A percentile compares a stretch with the other conserved stretches of the same genome.
Evolutionary conservation across 306 rosid genomes (phyloP).

Genomic region (Astragalus membranaceus): DNA sequence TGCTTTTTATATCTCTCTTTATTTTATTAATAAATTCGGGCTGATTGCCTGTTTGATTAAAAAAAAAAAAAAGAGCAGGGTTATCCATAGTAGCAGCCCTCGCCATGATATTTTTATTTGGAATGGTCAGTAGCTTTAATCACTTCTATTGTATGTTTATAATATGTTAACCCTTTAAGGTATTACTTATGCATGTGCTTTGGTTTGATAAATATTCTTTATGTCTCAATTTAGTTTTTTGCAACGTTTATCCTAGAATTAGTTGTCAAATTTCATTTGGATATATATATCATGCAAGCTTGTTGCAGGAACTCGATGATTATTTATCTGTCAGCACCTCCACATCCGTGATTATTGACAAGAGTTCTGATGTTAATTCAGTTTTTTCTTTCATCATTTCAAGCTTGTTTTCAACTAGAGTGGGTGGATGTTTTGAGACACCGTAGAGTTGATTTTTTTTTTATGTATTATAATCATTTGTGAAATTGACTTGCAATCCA

Average conservation of each 20-base stretch:
- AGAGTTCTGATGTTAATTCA: no score
- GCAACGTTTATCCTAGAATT: neutral
- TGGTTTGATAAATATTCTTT: neutral
- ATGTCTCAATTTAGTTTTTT: conserved; percentile 9
- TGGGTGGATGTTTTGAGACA: neutral
- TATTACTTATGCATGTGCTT: neutral
- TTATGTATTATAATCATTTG: neutral
- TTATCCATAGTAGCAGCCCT: conserved; percentile 90
- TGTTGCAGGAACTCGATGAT: no score
- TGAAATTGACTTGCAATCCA: conserved; percentile 10
- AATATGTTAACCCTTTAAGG: neutral
- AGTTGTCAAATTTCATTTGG: conserved; percentile 1
- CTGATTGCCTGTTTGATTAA: no score
- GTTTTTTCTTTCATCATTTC: no score
- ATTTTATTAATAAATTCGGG: no score
- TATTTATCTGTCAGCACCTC: no score
- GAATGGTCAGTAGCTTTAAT: conserved; percentile 65
- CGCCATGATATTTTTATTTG: conserved; percentile 81
- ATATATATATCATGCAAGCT: no score
- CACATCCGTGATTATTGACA: no score
- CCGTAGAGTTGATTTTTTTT: neutral
- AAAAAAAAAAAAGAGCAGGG: no score
- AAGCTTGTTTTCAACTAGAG: no score
- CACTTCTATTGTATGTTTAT: conserved; percentile 11
- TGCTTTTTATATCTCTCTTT: no score